Percentiles rank a stretch among this genome's conserved stretches.
Evolutionary conservation across 129 eudicot genomes (phyloP).

Genomic region (Saussurea involucrata): DNA sequence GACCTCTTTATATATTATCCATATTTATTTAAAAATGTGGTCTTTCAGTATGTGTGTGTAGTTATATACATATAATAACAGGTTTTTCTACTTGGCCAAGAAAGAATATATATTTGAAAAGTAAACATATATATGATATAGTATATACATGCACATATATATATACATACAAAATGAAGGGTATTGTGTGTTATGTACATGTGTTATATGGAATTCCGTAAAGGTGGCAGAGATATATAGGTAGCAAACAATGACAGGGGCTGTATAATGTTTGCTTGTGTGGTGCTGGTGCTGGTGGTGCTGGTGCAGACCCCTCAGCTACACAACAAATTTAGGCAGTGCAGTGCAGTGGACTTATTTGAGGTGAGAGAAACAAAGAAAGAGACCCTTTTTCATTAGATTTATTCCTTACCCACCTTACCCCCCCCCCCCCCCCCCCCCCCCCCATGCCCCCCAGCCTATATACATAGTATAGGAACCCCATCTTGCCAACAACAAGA

Average conservation of each 20-base stretch:
- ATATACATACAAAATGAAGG: not conserved
- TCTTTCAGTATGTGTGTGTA: not conserved
- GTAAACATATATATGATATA: not conserved
- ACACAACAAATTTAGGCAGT: slow-evolving; percentile 37
- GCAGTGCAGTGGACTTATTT: slow-evolving; percentile 27
- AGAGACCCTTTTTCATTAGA: slow-evolving; percentile 4
- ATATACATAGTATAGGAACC: slow-evolving; percentile 24
- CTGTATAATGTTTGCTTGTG: slow-evolving; percentile 22
- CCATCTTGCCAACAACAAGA: slow-evolving; percentile 21
- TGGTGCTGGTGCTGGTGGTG: slow-evolving; percentile 6
- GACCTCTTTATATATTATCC: not conserved
- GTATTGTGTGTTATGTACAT: slow-evolving; percentile 3
- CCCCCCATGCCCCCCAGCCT: not conserved
- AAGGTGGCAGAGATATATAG: slow-evolving; percentile 34
- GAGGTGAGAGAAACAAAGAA: not conserved
- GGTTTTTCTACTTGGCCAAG: no score
- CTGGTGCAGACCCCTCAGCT: slow-evolving; percentile 28
- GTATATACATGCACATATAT: not conserved
- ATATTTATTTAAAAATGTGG: not conserved
- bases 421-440: no score
- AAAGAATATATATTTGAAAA: not conserved
- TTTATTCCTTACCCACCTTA: slow-evolving; percentile 21
- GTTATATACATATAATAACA: not conserved
- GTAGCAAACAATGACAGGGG: slow-evolving; percentile 27
- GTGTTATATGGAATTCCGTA: slow-evolving; percentile 37